These are phyloP conservation scores for Metschnikowia reukaufii DNA, from an alignment of 805 yeast genomes.

Conservation along the genomic window DNA sequence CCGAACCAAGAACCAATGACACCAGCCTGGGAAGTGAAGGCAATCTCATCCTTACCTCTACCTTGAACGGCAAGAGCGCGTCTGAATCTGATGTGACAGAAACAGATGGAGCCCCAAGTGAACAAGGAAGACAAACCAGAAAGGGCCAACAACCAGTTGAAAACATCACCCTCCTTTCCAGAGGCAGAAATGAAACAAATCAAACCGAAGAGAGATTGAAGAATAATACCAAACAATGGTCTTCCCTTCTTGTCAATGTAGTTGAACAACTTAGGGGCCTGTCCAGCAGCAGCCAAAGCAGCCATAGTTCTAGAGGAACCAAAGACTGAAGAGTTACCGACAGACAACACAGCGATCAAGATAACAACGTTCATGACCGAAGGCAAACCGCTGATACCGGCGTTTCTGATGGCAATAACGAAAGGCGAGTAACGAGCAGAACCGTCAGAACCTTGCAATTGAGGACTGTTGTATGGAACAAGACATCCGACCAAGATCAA, in stretches of 20 bases:
- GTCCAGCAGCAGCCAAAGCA: conserved; percentile 68
- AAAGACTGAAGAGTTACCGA: conserved; percentile 73
- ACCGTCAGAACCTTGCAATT: conserved; percentile 53
- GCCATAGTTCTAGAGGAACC: conserved; percentile 72
- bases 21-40: conserved; percentile 53
- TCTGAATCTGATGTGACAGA: conserved; percentile 29
- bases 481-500: conserved; percentile 41
- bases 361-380: conserved; percentile 74
- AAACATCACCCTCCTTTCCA: conserved; percentile 23
- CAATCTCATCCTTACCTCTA: conserved; percentile 43
- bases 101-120: conserved; percentile 31
- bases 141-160: conserved; percentile 29
- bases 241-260: conserved; percentile 44
- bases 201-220: conserved; percentile 49
- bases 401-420: conserved; percentile 65
- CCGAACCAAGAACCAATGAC: conserved; percentile 55
- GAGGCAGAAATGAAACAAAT: conserved; percentile 58
- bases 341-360: conserved; percentile 69
- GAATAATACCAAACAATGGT: conserved; percentile 39
- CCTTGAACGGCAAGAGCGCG: conserved; percentile 24
- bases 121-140: conserved; percentile 28
- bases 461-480: conserved; percentile 51
- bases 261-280: conserved; percentile 54
- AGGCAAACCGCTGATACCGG: conserved; percentile 65
- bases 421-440: conserved; percentile 63